Conservation (phyloP, 2,329 filamentous ascomycete genomes). For the Aspergillus sp. region DNA sequence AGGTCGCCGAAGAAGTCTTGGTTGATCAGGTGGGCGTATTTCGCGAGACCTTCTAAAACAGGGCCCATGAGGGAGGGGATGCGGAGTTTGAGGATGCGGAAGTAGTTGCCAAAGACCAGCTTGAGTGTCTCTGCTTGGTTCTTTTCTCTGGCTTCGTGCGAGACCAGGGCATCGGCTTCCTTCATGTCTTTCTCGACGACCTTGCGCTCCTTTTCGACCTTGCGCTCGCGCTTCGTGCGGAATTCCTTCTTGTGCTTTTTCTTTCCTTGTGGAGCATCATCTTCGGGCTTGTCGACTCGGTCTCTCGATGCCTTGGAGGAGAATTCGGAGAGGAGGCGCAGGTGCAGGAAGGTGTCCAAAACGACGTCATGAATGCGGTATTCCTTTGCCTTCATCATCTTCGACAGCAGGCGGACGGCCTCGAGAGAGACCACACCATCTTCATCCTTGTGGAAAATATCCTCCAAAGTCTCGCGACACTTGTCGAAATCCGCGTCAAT, state of each 20-base stretch:
- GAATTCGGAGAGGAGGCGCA: constrained; percentile 84
- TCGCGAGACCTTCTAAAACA: constrained; percentile 85
- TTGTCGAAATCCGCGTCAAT: constrained; percentile 70
- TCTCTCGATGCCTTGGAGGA: constrained; percentile 75
- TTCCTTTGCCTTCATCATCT: constrained; percentile 88
- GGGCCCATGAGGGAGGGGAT: constrained; percentile 87
- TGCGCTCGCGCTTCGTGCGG: constrained; percentile 79
- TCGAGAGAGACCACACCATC: constrained; percentile 85
- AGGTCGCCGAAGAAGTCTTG: constrained; percentile 98
- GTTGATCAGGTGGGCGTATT: constrained; percentile 95
- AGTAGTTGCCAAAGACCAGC: constrained; percentile 90
- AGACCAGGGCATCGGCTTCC: constrained; percentile 82
- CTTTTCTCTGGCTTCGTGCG: constrained; percentile 83
- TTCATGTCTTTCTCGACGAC: constrained; percentile 87
- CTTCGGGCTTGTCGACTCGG: constrained; percentile 57
- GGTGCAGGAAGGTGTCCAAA: constrained; percentile 81
- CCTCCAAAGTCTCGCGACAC: constrained; percentile 71
- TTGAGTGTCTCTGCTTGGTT: constrained; percentile 96
- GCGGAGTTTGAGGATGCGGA: constrained; percentile 82
- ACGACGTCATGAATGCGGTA: constrained; percentile 79
- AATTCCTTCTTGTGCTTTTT: constrained; percentile 76
- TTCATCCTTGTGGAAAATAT: constrained; percentile 77
- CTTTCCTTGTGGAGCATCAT: constrained; percentile 43
- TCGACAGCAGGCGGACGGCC: constrained; percentile 73
- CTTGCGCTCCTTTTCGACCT: constrained; percentile 77